Conservation (phyloP, 23 red algal species). For the Gracilaria gracilis region DNA sequence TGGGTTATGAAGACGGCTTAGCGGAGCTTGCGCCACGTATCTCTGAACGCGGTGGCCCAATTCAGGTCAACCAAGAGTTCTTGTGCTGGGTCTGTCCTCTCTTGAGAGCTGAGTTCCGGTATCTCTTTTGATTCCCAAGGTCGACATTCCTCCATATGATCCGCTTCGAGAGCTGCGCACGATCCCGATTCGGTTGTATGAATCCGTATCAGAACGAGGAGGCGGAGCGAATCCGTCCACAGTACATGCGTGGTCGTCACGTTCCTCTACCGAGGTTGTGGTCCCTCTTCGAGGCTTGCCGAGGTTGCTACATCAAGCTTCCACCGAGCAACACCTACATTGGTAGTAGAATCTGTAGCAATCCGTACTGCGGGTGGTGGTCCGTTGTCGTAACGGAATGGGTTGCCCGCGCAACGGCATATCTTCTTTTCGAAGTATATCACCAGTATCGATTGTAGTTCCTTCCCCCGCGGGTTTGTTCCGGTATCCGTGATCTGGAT, state of each 20-base stretch:
- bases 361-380: slow-evolving; percentile 8
- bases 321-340: neutral
- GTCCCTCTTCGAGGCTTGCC: neutral
- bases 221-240: neutral
- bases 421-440: neutral
- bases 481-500: neutral
- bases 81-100: neutral
- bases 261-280: neutral
- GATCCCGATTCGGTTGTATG: neutral
- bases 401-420: neutral
- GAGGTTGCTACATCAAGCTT: slow-evolving; percentile 16
- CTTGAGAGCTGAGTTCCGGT: slow-evolving; percentile 16
- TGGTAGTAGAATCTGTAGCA: neutral
- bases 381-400: neutral
- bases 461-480: neutral
- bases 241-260: slow-evolving; percentile 9
- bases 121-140: neutral
- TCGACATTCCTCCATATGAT: neutral
- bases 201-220: slow-evolving; percentile 24
- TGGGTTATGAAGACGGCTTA: neutral
- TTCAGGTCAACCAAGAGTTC: neutral
- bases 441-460: slow-evolving; percentile 12
- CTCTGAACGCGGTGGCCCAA: neutral
- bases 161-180: neutral
- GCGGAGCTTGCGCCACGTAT: neutral